Conservation (phyloP, 1,139 yeast genomes). For the Geotrichum klebahnii region DNA sequence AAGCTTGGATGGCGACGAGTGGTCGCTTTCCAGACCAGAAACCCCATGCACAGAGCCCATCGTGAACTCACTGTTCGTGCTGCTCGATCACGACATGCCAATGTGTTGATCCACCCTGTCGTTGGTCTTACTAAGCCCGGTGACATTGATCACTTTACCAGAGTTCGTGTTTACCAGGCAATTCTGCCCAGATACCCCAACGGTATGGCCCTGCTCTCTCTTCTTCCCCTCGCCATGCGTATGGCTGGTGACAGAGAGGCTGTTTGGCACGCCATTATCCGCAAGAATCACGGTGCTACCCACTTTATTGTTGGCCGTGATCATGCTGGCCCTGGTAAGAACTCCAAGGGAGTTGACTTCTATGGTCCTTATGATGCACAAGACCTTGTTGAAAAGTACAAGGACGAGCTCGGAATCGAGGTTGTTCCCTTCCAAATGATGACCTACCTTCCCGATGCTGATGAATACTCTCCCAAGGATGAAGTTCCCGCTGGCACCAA, state of each 20-base stretch:
- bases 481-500: conserved; percentile 75
- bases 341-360: conserved; percentile 89
- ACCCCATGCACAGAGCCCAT: conserved; percentile 98
- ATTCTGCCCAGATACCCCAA: conserved; percentile 87
- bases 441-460: conserved; percentile 91
- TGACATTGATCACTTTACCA: conserved; percentile 94
- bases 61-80: conserved; percentile 94
- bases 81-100: conserved; percentile 72
- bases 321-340: conserved; percentile 95
- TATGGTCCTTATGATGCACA: conserved; percentile 98
- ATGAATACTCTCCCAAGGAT: conserved; percentile 92
- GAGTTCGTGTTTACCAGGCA: conserved; percentile 92
- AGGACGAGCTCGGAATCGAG: conserved; percentile 75
- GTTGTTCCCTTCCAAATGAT: conserved; percentile 97
- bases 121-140: conserved; percentile 97
- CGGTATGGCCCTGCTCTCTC: conserved; percentile 84
- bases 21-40: conserved; percentile 96
- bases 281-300: conserved; percentile 94
- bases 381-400: conserved; percentile 70
- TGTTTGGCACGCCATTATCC: conserved; percentile 94
- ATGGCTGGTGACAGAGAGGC: conserved; percentile 99
- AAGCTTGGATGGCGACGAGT: conserved; percentile 83
- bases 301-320: conserved; percentile 97
- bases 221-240: conserved; percentile 94
- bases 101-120: conserved; percentile 89